A percentile compares a stretch with the other conserved stretches of the same genome.
Conservation (phyloP, 2,329 filamentous ascomycete species). For the Moelleriella libera region DNA sequence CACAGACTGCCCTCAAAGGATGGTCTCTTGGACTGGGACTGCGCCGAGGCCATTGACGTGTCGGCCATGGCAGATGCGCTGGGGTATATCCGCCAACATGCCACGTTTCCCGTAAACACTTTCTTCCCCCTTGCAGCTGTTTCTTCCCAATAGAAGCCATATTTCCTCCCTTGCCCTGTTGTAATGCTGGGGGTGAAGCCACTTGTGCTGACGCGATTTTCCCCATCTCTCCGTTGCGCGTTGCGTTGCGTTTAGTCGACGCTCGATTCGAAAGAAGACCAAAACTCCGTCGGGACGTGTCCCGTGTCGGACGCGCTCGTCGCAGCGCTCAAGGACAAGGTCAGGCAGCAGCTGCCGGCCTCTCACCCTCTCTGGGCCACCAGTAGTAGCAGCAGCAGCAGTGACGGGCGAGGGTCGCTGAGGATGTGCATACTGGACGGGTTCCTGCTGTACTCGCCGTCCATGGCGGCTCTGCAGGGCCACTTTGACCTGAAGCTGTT, state of each 20-base stretch:
- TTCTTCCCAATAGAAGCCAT: not conserved
- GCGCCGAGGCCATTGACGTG: conserved; percentile 63
- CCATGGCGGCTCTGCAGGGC: conserved; percentile 38
- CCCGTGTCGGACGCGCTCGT: conserved; percentile 36
- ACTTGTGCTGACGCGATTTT: too few species aligned
- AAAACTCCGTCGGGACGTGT: conserved; percentile 43
- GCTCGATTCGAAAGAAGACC: conserved; percentile 34
- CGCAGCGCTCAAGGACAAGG: conserved; percentile 28
- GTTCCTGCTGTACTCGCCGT: conserved; percentile 63
- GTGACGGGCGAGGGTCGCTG: conserved; percentile 7
- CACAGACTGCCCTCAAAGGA: conserved; percentile 38
- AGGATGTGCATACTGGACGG: conserved; percentile 70
- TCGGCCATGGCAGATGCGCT: conserved; percentile 53
- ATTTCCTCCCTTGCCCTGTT: too few species aligned
- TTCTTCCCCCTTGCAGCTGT: not conserved
- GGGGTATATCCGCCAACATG: conserved; percentile 53
- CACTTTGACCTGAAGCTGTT: conserved; percentile 67
- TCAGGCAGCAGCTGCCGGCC: conserved; percentile 30
- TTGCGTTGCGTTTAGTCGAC: conserved; percentile 9
- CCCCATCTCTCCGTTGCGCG: too few species aligned
- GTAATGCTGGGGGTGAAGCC: too few species aligned
- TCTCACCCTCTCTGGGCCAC: conserved; percentile 20
- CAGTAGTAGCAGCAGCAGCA: not conserved
- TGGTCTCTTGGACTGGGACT: conserved; percentile 82
- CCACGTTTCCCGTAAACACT: conserved; percentile 42